These are phyloP conservation scores for Trypanosoma rangeli DNA, from an alignment of 208 protist species.

Conservation along the genomic window DNA sequence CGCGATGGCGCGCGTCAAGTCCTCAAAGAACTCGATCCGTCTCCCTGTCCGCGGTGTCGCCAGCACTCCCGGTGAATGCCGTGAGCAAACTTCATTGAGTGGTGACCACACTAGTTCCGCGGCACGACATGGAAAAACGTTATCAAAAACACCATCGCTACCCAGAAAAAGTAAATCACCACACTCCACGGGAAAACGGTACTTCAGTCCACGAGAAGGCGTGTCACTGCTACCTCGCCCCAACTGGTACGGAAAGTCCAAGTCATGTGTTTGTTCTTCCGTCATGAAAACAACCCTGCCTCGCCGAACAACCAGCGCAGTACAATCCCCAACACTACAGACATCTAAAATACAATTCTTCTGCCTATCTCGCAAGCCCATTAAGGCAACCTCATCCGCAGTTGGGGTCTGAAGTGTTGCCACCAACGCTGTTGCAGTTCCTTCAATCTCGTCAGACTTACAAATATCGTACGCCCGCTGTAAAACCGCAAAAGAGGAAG, in stretches of 20 bases:
- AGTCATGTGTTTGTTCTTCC: constrained; percentile 59
- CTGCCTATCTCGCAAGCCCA: background rate
- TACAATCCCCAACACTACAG: constrained; percentile 66
- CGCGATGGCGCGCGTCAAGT: constrained; percentile 49
- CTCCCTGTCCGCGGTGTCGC: constrained; percentile 13
- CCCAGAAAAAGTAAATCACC: constrained; percentile 71
- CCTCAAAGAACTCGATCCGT: constrained; percentile 22
- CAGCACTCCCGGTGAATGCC: constrained; percentile 22
- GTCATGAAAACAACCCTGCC: constrained; percentile 45
- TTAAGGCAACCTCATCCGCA: constrained; percentile 14
- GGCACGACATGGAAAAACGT: constrained; percentile 50
- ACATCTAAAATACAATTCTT: constrained; percentile 54
- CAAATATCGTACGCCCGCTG: constrained; percentile 54
- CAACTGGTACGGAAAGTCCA: constrained; percentile 73
- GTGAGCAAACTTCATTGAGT: constrained; percentile 28
- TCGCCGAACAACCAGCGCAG: constrained; percentile 48
- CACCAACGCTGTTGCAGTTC: constrained; percentile 67
- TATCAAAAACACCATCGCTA: constrained; percentile 76
- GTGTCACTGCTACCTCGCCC: constrained; percentile 63
- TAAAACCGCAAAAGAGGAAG: constrained; percentile 54
- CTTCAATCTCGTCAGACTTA: constrained; percentile 49
- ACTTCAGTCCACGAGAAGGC: constrained; percentile 36
- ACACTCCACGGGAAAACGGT: constrained; percentile 43
- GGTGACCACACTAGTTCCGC: constrained; percentile 42
- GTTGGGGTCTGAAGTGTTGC: constrained; percentile 55